Evolutionary conservation across 352 stramenopile genomes (phyloP), one percentile per base, ranked within the genome.

Genomic region (Pythium utonaiense): DNA sequence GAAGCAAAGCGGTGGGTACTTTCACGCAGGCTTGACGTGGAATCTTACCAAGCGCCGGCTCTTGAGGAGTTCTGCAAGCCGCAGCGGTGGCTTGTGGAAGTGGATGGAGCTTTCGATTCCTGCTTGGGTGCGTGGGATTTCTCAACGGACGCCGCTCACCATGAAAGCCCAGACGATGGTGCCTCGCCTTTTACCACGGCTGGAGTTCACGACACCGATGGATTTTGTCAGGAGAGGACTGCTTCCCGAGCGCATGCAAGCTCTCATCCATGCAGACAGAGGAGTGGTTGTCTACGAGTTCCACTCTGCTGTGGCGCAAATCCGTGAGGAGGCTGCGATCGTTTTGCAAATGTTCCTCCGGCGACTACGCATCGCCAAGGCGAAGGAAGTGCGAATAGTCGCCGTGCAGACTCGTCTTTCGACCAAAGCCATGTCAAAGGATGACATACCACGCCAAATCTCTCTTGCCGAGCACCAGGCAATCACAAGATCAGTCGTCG

Each of bases 21-120:
- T 63, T n/a, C 48, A 57, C 27, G 24, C 57, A 0, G 57, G 57
- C 8, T 33, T 63, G 19, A 44, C 34, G 19, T 63, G 57, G 57
- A 9, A 24, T 22, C 36, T 63, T 3, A 52, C 48, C 2, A 52
- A 45, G 25, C 27, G 22, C 14, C 57, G 57, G 10, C 40, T 36
- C 9, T 14, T 8, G 1, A n/a, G 45, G 21, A 63, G 24, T n/a
- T 31, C 28, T 8, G n/a, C n/a, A 1, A 63, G 48, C 16, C 57
- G 57, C 25, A 40, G 14, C 8, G 48, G 50, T 0, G 36, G 49
- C 13, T 22, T 64, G 12, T 64, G 57, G 57, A 16, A 16, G 17
- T 64, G 57, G 57, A 52, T 64, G 48, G 38, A 53, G 47, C 25
- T 64, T 17, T 59, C 57, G 12, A 24, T 64, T 5, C 13, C 25